Evolutionary conservation across 2,329 filamentous ascomycete species (phyloP).

Genomic region (Trichoderma pleuroti): DNA sequence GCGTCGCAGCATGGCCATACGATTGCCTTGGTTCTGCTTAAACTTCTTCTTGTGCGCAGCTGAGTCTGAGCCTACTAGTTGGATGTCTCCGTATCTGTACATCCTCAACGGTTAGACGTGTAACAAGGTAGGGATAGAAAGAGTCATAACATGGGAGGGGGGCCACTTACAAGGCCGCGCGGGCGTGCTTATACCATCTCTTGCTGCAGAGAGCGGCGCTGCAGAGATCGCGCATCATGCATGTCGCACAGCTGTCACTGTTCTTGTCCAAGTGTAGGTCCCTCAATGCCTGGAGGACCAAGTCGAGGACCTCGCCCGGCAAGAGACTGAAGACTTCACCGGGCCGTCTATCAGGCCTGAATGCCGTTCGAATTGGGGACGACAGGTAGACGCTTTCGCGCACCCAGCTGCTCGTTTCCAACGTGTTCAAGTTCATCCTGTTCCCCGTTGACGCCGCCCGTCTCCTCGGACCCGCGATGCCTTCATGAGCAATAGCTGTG

Average conservation of each 20-base stretch:
- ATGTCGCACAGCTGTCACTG: slow-evolving; percentile 58
- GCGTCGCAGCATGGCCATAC: slow-evolving; percentile 55
- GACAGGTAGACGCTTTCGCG: slow-evolving; percentile 15
- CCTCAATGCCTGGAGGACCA: slow-evolving; percentile 54
- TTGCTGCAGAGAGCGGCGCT: slow-evolving; percentile 48
- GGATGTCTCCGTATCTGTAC: slow-evolving; percentile 54
- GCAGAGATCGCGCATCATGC: slow-evolving; percentile 61
- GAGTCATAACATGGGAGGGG: not conserved
- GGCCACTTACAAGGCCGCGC: slow-evolving; percentile 47
- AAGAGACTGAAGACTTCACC: slow-evolving; percentile 54
- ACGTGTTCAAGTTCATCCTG: slow-evolving; percentile 40
- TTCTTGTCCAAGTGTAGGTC: slow-evolving; percentile 46
- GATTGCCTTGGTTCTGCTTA: slow-evolving; percentile 50
- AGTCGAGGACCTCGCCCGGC: slow-evolving; percentile 56
- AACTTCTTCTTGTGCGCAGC: slow-evolving; percentile 54
- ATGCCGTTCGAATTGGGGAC: slow-evolving; percentile 9
- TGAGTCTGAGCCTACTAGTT: slow-evolving; percentile 56
- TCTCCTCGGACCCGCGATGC: slow-evolving; percentile 27
- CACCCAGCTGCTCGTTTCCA: slow-evolving; percentile 29
- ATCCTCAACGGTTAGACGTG: not conserved
- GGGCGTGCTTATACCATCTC: slow-evolving; percentile 51
- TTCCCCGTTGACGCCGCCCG: slow-evolving; percentile 35
- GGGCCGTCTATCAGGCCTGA: slow-evolving; percentile 28
- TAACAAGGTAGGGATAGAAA: not conserved
- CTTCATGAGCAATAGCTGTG: slow-evolving; percentile 26